These are phyloP conservation scores for Salinomyces thailandicus DNA, from an alignment of 2,329 filamentous ascomycete species.

Conservation along the genomic window DNA sequence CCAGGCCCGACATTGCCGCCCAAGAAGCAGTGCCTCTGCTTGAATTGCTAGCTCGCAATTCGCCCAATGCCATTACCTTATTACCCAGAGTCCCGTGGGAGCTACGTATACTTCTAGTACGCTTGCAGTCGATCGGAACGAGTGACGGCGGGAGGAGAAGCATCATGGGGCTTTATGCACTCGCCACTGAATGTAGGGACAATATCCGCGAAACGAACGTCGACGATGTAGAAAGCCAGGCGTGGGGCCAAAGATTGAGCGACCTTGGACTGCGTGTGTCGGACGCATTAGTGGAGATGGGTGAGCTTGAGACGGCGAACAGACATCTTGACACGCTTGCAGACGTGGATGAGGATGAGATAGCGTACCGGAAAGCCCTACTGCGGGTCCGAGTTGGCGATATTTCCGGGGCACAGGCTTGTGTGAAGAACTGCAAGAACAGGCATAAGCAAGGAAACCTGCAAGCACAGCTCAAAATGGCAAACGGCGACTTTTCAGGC, in stretches of 20 bases:
- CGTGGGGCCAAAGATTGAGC: slow-evolving; percentile 62
- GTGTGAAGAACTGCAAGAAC: slow-evolving; percentile 10
- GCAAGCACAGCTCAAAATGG: slow-evolving; percentile 58
- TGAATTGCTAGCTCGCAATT: slow-evolving; percentile 36
- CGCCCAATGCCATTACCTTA: slow-evolving; percentile 44
- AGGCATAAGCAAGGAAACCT: slow-evolving; percentile 38
- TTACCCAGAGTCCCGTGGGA: slow-evolving; percentile 73
- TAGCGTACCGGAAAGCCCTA: slow-evolving; percentile 43
- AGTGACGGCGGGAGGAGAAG: slow-evolving; percentile 71
- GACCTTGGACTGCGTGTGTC: slow-evolving; percentile 61
- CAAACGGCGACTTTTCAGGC: slow-evolving; percentile 59
- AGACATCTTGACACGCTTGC: slow-evolving; percentile 57
- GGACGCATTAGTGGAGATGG: slow-evolving; percentile 70
- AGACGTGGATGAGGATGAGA: slow-evolving; percentile 33
- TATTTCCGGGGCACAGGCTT: slow-evolving; percentile 35
- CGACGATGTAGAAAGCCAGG: slow-evolving; percentile 45
- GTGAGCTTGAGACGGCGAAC: slow-evolving; percentile 69
- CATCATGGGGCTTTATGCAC: slow-evolving; percentile 83
- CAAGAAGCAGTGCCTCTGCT: slow-evolving; percentile 54
- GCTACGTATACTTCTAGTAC: slow-evolving; percentile 69
- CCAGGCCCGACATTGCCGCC: slow-evolving; percentile 47
- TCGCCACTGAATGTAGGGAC: slow-evolving; percentile 39
- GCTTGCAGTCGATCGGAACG: slow-evolving; percentile 77
- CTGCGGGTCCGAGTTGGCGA: slow-evolving; percentile 74
- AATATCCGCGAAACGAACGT: slow-evolving; percentile 32